Percentiles rank a stretch among this genome's conserved stretches.
phyloP scores from a whole-genome alignment of 495 filamentous ascomycete species.

The Cenococcum geophilum region DNA sequence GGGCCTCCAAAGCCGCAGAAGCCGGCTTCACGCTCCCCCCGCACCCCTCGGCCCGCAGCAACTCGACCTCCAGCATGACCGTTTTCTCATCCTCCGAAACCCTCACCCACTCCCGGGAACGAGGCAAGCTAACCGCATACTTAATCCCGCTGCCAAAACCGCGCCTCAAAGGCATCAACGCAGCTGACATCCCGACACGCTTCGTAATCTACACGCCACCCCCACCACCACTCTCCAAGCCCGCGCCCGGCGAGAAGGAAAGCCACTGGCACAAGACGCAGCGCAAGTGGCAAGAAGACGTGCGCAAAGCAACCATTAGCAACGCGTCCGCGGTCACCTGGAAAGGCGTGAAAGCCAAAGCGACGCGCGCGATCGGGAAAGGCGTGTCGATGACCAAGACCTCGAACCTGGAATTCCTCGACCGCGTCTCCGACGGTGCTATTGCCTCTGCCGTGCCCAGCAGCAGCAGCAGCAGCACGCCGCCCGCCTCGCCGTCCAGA shows the following conservation, averaged over 20 bases:
- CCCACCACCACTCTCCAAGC: conserved; percentile 35
- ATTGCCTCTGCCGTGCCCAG: conserved; percentile 3
- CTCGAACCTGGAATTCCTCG: conserved; percentile 40
- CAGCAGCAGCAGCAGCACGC: neutral
- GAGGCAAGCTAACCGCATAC: conserved; percentile 39
- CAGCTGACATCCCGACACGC: conserved; percentile 34
- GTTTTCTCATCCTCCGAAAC: conserved; percentile 11
- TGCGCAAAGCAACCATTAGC: conserved; percentile 38
- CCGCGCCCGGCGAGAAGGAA: conserved; percentile 40
- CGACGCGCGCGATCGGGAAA: conserved; percentile 37
- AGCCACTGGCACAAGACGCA: conserved; percentile 39
- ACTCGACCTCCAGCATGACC: conserved; percentile 9
- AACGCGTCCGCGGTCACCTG: conserved; percentile 36
- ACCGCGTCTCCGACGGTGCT: conserved; percentile 33
- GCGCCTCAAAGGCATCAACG: conserved; percentile 24
- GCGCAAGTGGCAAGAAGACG: conserved; percentile 42
- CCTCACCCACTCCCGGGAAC: conserved; percentile 34
- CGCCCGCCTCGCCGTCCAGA: too few relatives aligned
- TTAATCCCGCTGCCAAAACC: conserved; percentile 42
- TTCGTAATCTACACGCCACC: conserved; percentile 43
- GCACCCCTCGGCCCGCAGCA: neutral
- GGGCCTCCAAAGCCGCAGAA: conserved; percentile 23
- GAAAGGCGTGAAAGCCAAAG: conserved; percentile 40
- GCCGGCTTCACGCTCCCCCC: conserved; percentile 24
- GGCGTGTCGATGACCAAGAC: conserved; percentile 36